Base-by-base conservation (phyloP, 352 stramenopile genomes). In the Pythium folliculosum region DNA sequence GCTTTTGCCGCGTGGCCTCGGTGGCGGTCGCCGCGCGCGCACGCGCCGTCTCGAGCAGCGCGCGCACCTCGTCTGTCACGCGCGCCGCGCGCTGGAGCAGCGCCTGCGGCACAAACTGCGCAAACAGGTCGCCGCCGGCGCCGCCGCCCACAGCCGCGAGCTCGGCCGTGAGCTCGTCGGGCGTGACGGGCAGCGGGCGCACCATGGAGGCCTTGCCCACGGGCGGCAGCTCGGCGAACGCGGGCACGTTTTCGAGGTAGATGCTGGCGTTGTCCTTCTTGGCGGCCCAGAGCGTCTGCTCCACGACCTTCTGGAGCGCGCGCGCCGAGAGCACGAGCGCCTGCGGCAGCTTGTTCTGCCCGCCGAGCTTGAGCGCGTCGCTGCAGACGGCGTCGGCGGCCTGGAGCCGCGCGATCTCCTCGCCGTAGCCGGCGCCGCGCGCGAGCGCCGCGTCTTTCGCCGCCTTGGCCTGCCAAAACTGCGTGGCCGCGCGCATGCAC, bases 241-340 rank as follows among this genome's bases (percentile, higher is more conserved):
- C 75, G 12, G 86, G 86, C 13, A 94, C 73, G 14, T 90, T 91
- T 59, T 92, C 86, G 50, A 92, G 54, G 65, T 94, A 94, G 57
- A 94, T 84, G 50, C 80, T 91, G 30, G 80, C 77, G 71, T 94
- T 94, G 70, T 94, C 86, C 74, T 93, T 93, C 45, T 71, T 78
- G 21, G 86, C 86, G 9, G 65, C 75, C 21, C 78, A 72, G 14
- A 92, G 78, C 23, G 79, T 67, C 37, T 92, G 82, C 44, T 77
- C 74, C 5, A 90, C 69, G 30, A 91, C 76, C 13, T 71, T 69
- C 60, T 91, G 80, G 59, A 92, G 65, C 22, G 82, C 69, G 40
- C 78, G 74, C 23, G 79, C 71, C 22, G 83, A 91, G 65, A 89
- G 71, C 21, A 82, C 64, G 19, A 91, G 68, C 57, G 80, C 78